Evolutionary conservation across 345 rosid genomes (phyloP).

Genomic region (Melaleuca quinquenervia): DNA sequence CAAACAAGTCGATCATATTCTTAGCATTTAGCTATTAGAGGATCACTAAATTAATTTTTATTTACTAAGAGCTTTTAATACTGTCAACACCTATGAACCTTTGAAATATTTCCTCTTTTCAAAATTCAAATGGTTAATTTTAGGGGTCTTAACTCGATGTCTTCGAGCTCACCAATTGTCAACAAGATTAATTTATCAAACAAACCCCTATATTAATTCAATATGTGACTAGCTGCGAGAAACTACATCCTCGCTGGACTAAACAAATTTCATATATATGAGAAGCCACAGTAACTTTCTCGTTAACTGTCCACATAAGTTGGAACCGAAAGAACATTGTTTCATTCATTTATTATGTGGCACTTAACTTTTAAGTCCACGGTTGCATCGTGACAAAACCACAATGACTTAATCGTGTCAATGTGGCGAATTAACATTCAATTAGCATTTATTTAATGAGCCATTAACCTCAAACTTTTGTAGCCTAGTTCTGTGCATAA

Average conservation of each 20-base stretch:
- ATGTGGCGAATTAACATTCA: too few relatives aligned
- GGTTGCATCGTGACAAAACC: too few relatives aligned
- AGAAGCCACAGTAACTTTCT: too few relatives aligned
- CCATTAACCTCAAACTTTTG: too few relatives aligned
- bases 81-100: not conserved
- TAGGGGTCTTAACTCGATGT: not conserved
- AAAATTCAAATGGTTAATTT: not conserved
- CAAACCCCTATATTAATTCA: not conserved
- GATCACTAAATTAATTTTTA: not conserved
- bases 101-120: not conserved
- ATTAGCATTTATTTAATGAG: too few relatives aligned
- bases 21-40: not conserved
- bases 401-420: too few relatives aligned
- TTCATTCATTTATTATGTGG: too few relatives aligned
- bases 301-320: too few relatives aligned
- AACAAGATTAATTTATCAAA: not conserved
- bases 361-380: too few relatives aligned
- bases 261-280: too few relatives aligned
- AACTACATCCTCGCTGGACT: not conserved
- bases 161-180: not conserved
- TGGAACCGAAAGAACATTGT: too few relatives aligned
- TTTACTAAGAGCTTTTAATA: not conserved
- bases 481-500: too few relatives aligned
- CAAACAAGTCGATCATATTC: not conserved
- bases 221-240: not conserved